Percentiles rank a stretch among this genome's conserved stretches.
Evolutionary conservation across 805 yeast species (phyloP).

Genomic region (Saturnispora dispora): DNA sequence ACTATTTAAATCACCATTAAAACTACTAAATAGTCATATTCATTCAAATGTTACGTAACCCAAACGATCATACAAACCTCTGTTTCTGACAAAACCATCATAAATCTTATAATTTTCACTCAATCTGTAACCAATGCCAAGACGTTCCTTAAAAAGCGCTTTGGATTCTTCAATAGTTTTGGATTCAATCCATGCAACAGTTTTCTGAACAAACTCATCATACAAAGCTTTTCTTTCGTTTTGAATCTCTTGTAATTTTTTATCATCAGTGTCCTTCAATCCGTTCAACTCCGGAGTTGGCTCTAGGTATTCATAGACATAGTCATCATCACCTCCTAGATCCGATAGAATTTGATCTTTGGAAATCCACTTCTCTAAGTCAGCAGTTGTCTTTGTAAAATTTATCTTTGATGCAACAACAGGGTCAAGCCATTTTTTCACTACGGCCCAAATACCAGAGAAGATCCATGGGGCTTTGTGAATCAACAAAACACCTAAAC

Average conservation of each 20-base stretch:
- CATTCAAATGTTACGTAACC: slow-evolving; percentile 33
- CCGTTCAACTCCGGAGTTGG: slow-evolving; percentile 57
- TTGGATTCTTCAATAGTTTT: slow-evolving; percentile 41
- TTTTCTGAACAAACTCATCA: slow-evolving; percentile 48
- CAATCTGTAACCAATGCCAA: slow-evolving; percentile 42
- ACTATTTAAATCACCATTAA: neutral
- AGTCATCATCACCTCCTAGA: slow-evolving; percentile 65
- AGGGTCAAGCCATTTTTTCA: slow-evolving; percentile 93
- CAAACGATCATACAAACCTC: slow-evolving; percentile 69
- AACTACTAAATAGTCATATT: slow-evolving; percentile 6
- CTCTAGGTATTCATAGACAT: slow-evolving; percentile 47
- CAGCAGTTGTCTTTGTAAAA: slow-evolving; percentile 65
- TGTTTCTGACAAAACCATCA: slow-evolving; percentile 77
- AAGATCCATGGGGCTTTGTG: slow-evolving; percentile 98
- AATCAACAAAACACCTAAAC: slow-evolving; percentile 72
- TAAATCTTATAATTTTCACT: slow-evolving; percentile 54
- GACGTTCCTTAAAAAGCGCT: slow-evolving; percentile 43
- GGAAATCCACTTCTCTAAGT: slow-evolving; percentile 55
- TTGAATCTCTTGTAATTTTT: slow-evolving; percentile 24
- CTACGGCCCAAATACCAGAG: slow-evolving; percentile 86
- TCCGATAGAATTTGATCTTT: slow-evolving; percentile 52
- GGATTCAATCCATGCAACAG: slow-evolving; percentile 72
- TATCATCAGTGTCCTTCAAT: slow-evolving; percentile 33
- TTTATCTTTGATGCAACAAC: slow-evolving; percentile 87
- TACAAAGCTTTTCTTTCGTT: slow-evolving; percentile 46